Percentiles rank a stretch among this genome's conserved stretches.
These are phyloP conservation scores for Fonsecaea nubica DNA, from an alignment of 2,329 filamentous ascomycete species.

Conservation along the genomic window DNA sequence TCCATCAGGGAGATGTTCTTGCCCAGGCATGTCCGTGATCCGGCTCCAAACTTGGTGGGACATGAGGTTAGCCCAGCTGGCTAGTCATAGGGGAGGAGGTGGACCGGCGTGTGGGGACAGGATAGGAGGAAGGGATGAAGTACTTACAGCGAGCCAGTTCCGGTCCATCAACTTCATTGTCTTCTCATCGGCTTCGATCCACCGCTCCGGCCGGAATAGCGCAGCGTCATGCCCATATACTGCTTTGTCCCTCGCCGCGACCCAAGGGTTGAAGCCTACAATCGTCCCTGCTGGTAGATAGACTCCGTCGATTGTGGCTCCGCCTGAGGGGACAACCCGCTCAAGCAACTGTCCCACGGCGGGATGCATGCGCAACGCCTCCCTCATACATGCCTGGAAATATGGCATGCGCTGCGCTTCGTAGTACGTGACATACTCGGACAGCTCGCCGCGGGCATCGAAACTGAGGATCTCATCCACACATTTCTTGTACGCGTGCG, in stretches of 20 bases:
- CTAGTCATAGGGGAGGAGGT: background rate
- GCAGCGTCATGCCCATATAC: conserved; percentile 39
- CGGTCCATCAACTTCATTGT: conserved; percentile 40
- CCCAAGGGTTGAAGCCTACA: conserved; percentile 40
- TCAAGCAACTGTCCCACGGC: conserved; percentile 53
- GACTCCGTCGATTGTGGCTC: conserved; percentile 39
- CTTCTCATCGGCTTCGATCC: conserved; percentile 48
- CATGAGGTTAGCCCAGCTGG: background rate
- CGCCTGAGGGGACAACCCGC: conserved; percentile 58
- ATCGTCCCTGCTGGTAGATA: conserved; percentile 42
- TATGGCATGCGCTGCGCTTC: conserved; percentile 45
- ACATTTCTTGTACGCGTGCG: conserved; percentile 25
- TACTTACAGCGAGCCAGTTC: conserved; percentile 44
- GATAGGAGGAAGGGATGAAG: background rate
- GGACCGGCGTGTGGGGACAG: background rate
- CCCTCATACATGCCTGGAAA: conserved; percentile 45
- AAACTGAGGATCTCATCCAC: conserved; percentile 30
- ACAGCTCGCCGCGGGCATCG: conserved; percentile 27
- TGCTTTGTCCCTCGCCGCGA: conserved; percentile 39
- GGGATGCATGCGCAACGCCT: conserved; percentile 37
- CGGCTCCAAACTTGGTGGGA: conserved; percentile 55
- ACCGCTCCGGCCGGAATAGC: conserved; percentile 37
- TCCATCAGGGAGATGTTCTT: conserved; percentile 42
- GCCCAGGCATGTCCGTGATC: conserved; percentile 52
- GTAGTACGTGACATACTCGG: conserved; percentile 30